A percentile compares a stretch with the other conserved stretches of the same genome.
These are phyloP conservation scores for Aspergillus viridinutans DNA, from an alignment of 2,329 filamentous ascomycete species.

Conservation along the genomic window DNA sequence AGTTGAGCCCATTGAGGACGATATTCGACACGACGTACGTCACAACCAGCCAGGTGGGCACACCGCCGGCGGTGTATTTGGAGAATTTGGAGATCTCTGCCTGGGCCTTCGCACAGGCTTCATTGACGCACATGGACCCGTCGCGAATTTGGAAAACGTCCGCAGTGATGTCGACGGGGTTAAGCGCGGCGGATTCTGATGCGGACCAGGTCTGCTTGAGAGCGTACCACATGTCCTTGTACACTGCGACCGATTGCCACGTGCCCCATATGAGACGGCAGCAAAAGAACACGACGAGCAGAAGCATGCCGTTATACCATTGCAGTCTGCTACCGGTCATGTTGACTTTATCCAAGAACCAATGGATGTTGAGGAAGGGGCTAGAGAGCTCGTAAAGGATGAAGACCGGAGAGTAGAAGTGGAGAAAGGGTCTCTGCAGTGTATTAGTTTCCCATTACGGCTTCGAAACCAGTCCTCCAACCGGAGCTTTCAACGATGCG, in stretches of 20 bases:
- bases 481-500: neutral
- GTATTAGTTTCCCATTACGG: neutral
- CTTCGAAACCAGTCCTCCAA: neutral
- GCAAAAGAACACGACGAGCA: conserved; percentile 57
- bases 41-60: conserved; percentile 57
- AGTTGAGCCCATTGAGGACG: conserved; percentile 59
- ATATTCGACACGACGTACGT: conserved; percentile 57
- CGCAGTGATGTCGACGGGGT: conserved; percentile 29
- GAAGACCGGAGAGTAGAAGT: conserved; percentile 62
- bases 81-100: conserved; percentile 50
- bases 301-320: conserved; percentile 59
- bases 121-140: conserved; percentile 34
- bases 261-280: conserved; percentile 62
- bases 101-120: conserved; percentile 37
- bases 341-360: conserved; percentile 65
- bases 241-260: conserved; percentile 55
- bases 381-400: conserved; percentile 65
- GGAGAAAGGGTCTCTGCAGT: conserved; percentile 58
- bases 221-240: conserved; percentile 55
- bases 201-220: conserved; percentile 42
- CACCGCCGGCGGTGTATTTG: conserved; percentile 30
- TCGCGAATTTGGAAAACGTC: conserved; percentile 34
- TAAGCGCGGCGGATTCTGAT: conserved; percentile 22
- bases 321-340: conserved; percentile 59
- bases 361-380: conserved; percentile 65